Evolutionary conservation across 2,329 filamentous ascomycete species (phyloP).

Genomic region (Neonectria neomacrospora): DNA sequence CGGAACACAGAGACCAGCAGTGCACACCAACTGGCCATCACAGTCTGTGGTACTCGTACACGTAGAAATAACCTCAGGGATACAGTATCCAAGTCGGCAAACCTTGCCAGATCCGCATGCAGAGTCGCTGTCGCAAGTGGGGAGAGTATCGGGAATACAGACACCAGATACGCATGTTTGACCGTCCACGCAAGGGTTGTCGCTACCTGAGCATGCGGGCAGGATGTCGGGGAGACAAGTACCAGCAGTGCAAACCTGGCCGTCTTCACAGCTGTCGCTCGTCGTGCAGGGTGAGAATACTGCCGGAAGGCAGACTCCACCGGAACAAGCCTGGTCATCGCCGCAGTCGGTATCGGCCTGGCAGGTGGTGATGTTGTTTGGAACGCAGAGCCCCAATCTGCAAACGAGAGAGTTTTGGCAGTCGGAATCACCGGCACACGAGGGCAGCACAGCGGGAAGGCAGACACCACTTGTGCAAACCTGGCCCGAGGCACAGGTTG

Average conservation of each 20-base stretch:
- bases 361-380: background rate
- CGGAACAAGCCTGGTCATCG: background rate
- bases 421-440: background rate
- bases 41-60: conserved; percentile 4
- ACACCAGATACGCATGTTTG: conserved; percentile 4
- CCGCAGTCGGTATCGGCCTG: conserved; percentile 5
- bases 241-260: conserved; percentile 8
- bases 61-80: background rate
- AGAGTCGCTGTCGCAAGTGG: conserved; percentile 7
- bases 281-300: conserved; percentile 1
- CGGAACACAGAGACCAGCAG: conserved; percentile 11
- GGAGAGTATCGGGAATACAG: conserved; percentile 9
- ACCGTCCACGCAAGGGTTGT: background rate
- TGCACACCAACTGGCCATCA: background rate
- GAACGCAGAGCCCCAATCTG: conserved; percentile 13
- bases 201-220: background rate
- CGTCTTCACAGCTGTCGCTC: background rate
- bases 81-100: conserved; percentile 16
- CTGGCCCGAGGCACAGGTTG: conserved; percentile 1
- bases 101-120: conserved; percentile 16
- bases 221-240: conserved; percentile 8
- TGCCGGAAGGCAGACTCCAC: conserved; percentile 13
- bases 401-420: conserved; percentile 2
- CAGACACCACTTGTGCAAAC: conserved; percentile 11
- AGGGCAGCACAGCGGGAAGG: conserved; percentile 4